phyloP scores from a whole-genome alignment of 2,329 filamentous ascomycete genomes.

The Aspergillus clavatus region DNA sequence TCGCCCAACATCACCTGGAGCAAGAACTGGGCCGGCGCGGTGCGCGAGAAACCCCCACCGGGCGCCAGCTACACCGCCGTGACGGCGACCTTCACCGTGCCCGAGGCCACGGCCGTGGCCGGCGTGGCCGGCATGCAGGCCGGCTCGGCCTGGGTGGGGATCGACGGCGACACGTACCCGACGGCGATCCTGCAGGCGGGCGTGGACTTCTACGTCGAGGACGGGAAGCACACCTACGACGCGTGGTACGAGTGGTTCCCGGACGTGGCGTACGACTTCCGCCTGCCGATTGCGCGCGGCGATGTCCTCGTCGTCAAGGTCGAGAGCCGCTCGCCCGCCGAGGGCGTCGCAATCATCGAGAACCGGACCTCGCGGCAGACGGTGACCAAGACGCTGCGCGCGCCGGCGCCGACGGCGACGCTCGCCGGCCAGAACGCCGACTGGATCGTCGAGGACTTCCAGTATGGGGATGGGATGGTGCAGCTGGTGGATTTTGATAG shows the following conservation, averaged over 20 bases:
- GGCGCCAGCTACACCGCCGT: conserved; percentile 47
- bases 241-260: conserved; percentile 62
- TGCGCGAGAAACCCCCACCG: conserved; percentile 42
- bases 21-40: conserved; percentile 57
- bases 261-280: conserved; percentile 52
- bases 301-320: conserved; percentile 42
- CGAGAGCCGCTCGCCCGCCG: conserved; percentile 35
- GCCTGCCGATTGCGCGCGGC: conserved; percentile 44
- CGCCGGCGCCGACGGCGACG: conserved; percentile 34
- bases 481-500: conserved; percentile 46
- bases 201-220: conserved; percentile 51
- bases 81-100: conserved; percentile 48
- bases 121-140: conserved; percentile 40
- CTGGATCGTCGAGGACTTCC: conserved; percentile 59
- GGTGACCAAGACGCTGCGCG: conserved; percentile 49
- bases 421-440: conserved; percentile 56
- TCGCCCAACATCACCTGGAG: conserved; percentile 47
- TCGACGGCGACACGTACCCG: conserved; percentile 56
- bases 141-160: conserved; percentile 57
- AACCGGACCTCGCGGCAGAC: conserved; percentile 51
- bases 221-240: conserved; percentile 42
- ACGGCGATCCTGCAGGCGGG: conserved; percentile 55
- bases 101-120: conserved; percentile 43
- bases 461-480: conserved; percentile 37
- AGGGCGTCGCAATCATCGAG: conserved; percentile 46